phyloP scores from a whole-genome alignment of 441 rosid genomes.

The Arabidopsis hybrid region DNA sequence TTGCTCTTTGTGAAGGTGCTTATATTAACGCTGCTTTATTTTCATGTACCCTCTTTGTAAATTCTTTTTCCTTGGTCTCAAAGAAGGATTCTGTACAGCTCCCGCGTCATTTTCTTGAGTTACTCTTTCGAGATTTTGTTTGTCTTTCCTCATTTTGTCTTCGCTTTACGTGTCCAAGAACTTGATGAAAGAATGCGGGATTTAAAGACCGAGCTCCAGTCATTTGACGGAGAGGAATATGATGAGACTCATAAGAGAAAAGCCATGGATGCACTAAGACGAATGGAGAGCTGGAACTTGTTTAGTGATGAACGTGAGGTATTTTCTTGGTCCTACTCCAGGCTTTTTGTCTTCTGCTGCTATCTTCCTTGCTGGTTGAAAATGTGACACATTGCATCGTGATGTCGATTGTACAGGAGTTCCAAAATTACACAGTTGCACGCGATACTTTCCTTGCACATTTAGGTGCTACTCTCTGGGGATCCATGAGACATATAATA shows the following conservation, averaged over 20 bases:
- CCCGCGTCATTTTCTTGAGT: slow-evolving; percentile 22
- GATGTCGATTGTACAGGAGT: slow-evolving; percentile 64
- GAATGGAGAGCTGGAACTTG: slow-evolving; percentile 99
- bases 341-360: slow-evolving; percentile 28
- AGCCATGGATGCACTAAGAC: slow-evolving; percentile 82
- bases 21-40: slow-evolving; percentile 24
- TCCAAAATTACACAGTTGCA: slow-evolving; percentile 95
- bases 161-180: slow-evolving; percentile 55
- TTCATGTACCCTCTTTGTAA: slow-evolving; percentile 18
- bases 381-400: slow-evolving; percentile 33
- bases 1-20: slow-evolving; percentile 96
- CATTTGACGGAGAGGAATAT: slow-evolving; percentile 87
- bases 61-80: slow-evolving; percentile 24
- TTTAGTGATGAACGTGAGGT: slow-evolving; percentile 90
- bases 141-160: slow-evolving; percentile 26
- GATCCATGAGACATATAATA: slow-evolving; percentile 89
- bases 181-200: slow-evolving; percentile 98
- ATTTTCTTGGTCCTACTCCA: slow-evolving; percentile 35
- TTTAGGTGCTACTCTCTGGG: slow-evolving; percentile 96
- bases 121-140: neutral
- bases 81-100: slow-evolving; percentile 9
- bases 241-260: slow-evolving; percentile 86
- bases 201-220: slow-evolving; percentile 91
- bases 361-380: slow-evolving; percentile 37
- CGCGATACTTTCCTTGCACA: slow-evolving; percentile 97